These are phyloP conservation scores for Crithidia fasciculata DNA, from an alignment of 208 protist species.

Conservation along the genomic window DNA sequence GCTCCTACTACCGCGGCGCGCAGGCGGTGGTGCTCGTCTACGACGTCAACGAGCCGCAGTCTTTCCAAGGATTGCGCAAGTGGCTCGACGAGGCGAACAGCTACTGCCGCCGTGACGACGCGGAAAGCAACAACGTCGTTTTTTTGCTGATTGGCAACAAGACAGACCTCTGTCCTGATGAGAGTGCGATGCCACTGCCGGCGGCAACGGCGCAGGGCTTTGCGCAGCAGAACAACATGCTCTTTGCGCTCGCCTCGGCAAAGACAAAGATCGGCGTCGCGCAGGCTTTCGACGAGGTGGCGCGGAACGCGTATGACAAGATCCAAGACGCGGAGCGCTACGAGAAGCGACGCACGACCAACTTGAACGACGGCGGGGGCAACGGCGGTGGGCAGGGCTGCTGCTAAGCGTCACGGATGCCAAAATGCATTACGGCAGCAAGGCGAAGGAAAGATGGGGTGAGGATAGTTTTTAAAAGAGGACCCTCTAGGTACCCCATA, in stretches of 20 bases:
- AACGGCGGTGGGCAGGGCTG: constrained; percentile 22
- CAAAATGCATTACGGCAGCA: background rate
- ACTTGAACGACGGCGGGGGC: constrained; percentile 12
- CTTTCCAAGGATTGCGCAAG: constrained; percentile 74
- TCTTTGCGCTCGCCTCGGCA: constrained; percentile 82
- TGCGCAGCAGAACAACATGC: constrained; percentile 77
- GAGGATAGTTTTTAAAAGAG: background rate
- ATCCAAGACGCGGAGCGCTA: constrained; percentile 30
- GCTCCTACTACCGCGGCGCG: constrained; percentile 85
- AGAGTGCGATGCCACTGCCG: constrained; percentile 58
- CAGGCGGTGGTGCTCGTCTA: constrained; percentile 90
- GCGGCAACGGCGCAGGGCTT: constrained; percentile 58
- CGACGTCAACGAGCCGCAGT: constrained; percentile 78
- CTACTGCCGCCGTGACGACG: constrained; percentile 56
- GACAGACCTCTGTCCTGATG: constrained; percentile 53
- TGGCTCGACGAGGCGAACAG: constrained; percentile 80
- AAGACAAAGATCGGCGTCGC: constrained; percentile 78
- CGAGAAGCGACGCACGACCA: constrained; percentile 25
- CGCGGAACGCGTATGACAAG: constrained; percentile 64
- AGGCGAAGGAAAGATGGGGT: background rate
- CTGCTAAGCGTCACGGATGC: constrained; percentile 6
- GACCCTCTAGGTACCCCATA: too few species aligned
- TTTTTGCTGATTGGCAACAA: constrained; percentile 91
- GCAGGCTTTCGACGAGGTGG: constrained; percentile 86
- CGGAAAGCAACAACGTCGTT: constrained; percentile 41